Evolutionary conservation across 2,329 filamentous ascomycete species (phyloP).

Genomic region (Fusarium bulbicola): DNA sequence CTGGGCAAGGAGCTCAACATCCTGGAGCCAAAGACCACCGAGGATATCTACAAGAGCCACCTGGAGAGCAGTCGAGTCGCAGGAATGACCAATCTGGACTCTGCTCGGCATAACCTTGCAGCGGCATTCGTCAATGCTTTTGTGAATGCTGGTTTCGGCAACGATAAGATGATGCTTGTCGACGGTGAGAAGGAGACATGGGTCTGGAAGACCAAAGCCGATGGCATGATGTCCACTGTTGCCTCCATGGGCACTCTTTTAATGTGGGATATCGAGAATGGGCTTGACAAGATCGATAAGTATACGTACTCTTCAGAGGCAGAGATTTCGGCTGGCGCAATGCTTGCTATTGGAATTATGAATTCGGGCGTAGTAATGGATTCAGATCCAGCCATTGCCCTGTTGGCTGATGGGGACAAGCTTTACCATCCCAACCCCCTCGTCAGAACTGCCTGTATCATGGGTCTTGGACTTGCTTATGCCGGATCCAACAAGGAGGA

Average conservation of each 20-base stretch:
- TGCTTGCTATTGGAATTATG: slow-evolving; percentile 94
- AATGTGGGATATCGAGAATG: slow-evolving; percentile 92
- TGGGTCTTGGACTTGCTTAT: slow-evolving; percentile 95
- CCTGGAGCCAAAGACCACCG: slow-evolving; percentile 92
- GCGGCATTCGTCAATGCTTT: slow-evolving; percentile 97
- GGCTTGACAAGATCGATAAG: slow-evolving; percentile 92
- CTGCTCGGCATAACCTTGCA: slow-evolving; percentile 92
- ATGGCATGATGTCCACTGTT: slow-evolving; percentile 96
- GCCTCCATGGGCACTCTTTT: slow-evolving; percentile 92
- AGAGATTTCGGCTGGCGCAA: slow-evolving; percentile 86
- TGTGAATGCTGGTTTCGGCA: slow-evolving; percentile 93
- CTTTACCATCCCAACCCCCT: slow-evolving; percentile 80
- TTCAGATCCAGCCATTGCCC: slow-evolving; percentile 87
- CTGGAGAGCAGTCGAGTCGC: slow-evolving; percentile 94
- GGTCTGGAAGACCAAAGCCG: slow-evolving; percentile 99
- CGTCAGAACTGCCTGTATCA: slow-evolving; percentile 85
- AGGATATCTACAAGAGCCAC: slow-evolving; percentile 99
- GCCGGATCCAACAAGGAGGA: slow-evolving; percentile 94
- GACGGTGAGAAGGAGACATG: slow-evolving; percentile 89
- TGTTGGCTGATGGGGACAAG: slow-evolving; percentile 83
- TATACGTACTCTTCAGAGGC: slow-evolving; percentile 88
- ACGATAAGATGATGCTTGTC: slow-evolving; percentile 97
- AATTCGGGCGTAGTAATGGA: slow-evolving; percentile 92
- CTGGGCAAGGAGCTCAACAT: slow-evolving; percentile 97
- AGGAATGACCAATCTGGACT: slow-evolving; percentile 93